Conservation (phyloP, 2,329 filamentous ascomycete genomes). For the Aspergillus candidus region DNA sequence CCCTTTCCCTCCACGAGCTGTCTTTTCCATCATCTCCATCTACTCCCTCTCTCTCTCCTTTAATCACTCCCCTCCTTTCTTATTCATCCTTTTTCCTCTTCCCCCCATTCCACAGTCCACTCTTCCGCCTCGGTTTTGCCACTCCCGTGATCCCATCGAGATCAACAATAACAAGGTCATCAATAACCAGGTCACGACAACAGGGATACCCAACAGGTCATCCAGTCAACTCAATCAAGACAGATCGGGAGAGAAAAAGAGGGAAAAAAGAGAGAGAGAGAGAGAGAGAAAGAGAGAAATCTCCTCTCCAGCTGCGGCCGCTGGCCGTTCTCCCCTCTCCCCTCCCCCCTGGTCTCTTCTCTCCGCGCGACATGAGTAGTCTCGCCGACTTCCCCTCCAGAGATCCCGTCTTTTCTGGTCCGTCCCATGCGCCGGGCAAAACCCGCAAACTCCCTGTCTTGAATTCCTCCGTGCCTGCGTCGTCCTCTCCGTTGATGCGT, state of each 20-base stretch:
- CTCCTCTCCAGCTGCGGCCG: conserved; percentile 10
- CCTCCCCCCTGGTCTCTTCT: not conserved
- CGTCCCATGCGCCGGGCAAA: conserved; percentile 37
- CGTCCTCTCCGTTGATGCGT: conserved; percentile 34
- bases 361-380: conserved; percentile 34
- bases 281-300: conserved; percentile 1
- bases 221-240: too few species aligned
- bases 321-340: conserved; percentile 12
- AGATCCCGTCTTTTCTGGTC: conserved; percentile 40
- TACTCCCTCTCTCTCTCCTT: conserved; percentile 5
- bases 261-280: not conserved
- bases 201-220: too few species aligned
- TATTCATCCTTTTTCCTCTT: conserved; percentile 9
- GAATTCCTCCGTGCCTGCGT: conserved; percentile 41
- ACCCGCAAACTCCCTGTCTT: conserved; percentile 50
- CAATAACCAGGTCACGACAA: too few species aligned
- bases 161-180: too few species aligned
- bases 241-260: too few species aligned
- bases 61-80: conserved; percentile 9
- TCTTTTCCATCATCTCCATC: conserved; percentile 1
- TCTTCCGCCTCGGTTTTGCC: not conserved
- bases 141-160: too few species aligned
- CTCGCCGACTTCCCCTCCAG: conserved; percentile 38
- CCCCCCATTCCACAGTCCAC: not conserved
- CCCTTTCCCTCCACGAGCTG: not conserved